Base-by-base conservation (phyloP, 768 basidiomycete species). In the Hygrophoropsis aurantiaca region DNA sequence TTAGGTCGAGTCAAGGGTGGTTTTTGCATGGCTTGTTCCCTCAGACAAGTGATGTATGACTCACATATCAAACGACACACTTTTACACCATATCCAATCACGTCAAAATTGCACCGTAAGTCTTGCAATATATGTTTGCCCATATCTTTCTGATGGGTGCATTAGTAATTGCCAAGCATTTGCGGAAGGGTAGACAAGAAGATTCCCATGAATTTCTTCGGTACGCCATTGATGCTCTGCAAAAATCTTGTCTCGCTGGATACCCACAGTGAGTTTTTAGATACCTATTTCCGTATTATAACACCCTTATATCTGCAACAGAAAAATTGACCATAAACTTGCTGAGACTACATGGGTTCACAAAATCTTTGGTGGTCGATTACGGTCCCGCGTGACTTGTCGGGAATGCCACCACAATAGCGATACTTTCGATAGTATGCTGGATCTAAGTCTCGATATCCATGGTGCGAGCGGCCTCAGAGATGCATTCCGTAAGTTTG, bases 121-220 rank as follows among this genome's bases (percentile, higher is more conserved):
- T 74, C 13, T 21, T 41, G 13, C 6, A 30, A 30, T 30, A 18
- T 20, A 37, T 39, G 16, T 45, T 9, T 5, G 36, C 26, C 43
- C n/a, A n/a, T n/a, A 19, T 34, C 21, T 27, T n/a, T 26, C 16
- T 39, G 23, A 30, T 24, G 42, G 32, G 34, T 5, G n/a, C 35
- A 26, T 35, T 40, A 97, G 93, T 74, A 7, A 94, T 98, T 49
- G 94, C 94, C 13, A 94, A 93, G 64, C 85, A 90, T 58, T 84
- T 97, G 82, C 82, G 85, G 34, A 80, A 72, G 67, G 93, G 91
- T n/a, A 74, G 92, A 56, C 97, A 99, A 65, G 97, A 99, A 62
- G 97, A 99, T 64, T 85, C 97, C 8, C 97, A 99, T 62, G 97
- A 99, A 67, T 98, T 98, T 61, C 82, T 99, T 40, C 85, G 97